Conservation (phyloP, 2,329 filamentous ascomycete species). For the Colletotrichum liriopes region DNA sequence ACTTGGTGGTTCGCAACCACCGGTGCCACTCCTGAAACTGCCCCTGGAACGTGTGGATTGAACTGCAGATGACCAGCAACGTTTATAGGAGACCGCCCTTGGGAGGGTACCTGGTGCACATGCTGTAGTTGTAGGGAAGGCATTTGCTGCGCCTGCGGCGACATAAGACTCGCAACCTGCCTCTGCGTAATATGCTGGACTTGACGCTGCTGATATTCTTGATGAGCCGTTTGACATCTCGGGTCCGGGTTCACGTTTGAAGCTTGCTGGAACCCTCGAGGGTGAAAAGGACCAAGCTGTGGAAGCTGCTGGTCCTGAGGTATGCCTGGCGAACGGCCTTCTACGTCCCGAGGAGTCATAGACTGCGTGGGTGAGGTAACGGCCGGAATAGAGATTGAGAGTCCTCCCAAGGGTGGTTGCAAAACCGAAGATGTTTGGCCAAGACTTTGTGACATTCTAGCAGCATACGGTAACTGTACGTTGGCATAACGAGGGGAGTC, state of each 20-base stretch:
- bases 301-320: not conserved
- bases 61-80: not conserved
- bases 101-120: conserved; percentile 1
- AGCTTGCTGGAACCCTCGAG: conserved; percentile 1
- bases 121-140: not conserved
- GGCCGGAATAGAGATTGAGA: conserved; percentile 28
- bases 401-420: conserved; percentile 27
- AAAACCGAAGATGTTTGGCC: conserved; percentile 30
- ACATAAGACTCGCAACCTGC: not conserved
- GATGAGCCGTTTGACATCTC: not conserved
- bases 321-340: not conserved
- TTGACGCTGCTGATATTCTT: not conserved
- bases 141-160: conserved; percentile 9
- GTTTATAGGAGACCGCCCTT: not conserved
- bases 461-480: conserved; percentile 18
- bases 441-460: not conserved
- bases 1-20: not conserved
- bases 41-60: not conserved
- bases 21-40: not conserved
- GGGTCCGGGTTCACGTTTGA: conserved; percentile 8
- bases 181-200: conserved; percentile 4
- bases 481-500: conserved; percentile 30
- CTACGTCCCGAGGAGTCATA: not conserved
- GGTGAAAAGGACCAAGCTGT: not conserved
- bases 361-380: conserved; percentile 22